phyloP scores from a whole-genome alignment of 768 basidiomycete species.

The Sarcodon aspratus region DNA sequence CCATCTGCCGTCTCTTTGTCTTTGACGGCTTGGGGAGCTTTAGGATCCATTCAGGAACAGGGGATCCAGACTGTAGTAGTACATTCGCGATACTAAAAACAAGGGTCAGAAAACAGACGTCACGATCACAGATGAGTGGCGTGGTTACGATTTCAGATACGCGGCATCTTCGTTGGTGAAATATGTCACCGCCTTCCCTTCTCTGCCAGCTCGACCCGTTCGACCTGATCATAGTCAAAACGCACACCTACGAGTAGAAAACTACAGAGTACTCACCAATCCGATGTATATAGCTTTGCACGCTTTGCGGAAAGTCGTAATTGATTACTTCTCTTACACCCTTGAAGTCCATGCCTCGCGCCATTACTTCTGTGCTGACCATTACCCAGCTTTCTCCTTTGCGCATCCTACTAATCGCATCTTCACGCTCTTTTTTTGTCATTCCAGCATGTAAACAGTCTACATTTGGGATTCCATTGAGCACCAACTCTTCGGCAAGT shows the following conservation, averaged over 20 bases:
- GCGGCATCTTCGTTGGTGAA: constrained; percentile 92
- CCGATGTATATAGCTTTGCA: constrained; percentile 93
- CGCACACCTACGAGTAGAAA: constrained; percentile 3
- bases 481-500: constrained; percentile 67
- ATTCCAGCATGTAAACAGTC: constrained; percentile 89
- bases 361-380: constrained; percentile 96
- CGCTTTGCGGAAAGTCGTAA: constrained; percentile 92
- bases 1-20: constrained; percentile 76
- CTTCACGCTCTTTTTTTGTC: constrained; percentile 79
- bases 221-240: constrained; percentile 43
- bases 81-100: constrained; percentile 80
- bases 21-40: constrained; percentile 90
- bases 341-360: constrained; percentile 96
- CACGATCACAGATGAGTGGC: background rate
- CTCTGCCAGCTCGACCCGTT: constrained; percentile 87
- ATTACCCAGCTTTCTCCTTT: constrained; percentile 89
- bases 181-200: constrained; percentile 91
- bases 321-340: constrained; percentile 92
- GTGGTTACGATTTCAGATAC: constrained; percentile 73
- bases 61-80: constrained; percentile 83
- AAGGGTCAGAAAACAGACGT: constrained; percentile 3
- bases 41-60: constrained; percentile 91
- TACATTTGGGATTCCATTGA: constrained; percentile 71
- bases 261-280: constrained; percentile 45
- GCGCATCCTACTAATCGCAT: constrained; percentile 76